Evolutionary conservation across 1,284 basidiomycete species (phyloP).

Genomic region (Microbotryum lychnidis-dioicae): DNA sequence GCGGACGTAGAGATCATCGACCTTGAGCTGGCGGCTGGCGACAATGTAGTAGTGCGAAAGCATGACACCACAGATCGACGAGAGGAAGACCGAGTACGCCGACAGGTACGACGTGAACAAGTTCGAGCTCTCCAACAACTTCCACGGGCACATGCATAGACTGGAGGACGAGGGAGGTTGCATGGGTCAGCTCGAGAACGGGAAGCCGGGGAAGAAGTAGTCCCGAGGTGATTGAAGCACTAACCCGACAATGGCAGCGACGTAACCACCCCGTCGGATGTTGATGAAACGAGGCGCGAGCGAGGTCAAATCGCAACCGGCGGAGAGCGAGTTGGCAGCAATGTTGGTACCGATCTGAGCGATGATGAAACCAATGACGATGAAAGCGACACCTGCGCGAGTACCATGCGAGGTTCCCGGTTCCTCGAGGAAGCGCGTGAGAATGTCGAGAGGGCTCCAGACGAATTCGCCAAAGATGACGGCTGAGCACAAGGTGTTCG

Average conservation of each 20-base stretch:
- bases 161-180: constrained; percentile 9
- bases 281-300: constrained; percentile 72
- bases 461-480: constrained; percentile 67
- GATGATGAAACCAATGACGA: constrained; percentile 63
- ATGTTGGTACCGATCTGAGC: constrained; percentile 51
- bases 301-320: constrained; percentile 75
- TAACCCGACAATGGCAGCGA: constrained; percentile 61
- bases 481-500: constrained; percentile 45
- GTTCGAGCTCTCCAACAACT: constrained; percentile 64
- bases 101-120: constrained; percentile 75
- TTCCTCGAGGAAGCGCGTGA: constrained; percentile 56
- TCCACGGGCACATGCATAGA: constrained; percentile 55
- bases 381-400: constrained; percentile 52
- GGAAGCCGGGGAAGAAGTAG: background rate
- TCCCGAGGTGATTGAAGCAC: constrained; percentile 38
- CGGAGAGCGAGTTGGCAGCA: constrained; percentile 67
- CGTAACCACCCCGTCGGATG: constrained; percentile 72
- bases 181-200: background rate
- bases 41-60: constrained; percentile 74
- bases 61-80: constrained; percentile 59
- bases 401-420: constrained; percentile 13
- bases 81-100: constrained; percentile 72
- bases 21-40: constrained; percentile 59
- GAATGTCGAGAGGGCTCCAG: constrained; percentile 70
- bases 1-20: constrained; percentile 59